These are phyloP conservation scores for Phialophora tarda DNA, from an alignment of 2,329 filamentous ascomycete genomes.

Conservation along the genomic window DNA sequence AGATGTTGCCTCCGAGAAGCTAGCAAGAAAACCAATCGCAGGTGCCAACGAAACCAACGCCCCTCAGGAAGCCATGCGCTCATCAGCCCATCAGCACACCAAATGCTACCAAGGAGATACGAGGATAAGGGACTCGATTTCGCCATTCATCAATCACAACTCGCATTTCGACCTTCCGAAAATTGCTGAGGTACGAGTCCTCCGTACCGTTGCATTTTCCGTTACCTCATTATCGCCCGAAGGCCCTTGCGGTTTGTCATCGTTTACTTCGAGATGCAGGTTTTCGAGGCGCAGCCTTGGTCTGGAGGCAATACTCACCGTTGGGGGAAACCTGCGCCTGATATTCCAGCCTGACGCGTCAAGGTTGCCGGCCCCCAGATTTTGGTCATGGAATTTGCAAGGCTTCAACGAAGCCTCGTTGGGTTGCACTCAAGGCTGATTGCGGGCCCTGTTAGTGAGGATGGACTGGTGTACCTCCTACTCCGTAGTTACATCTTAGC, in stretches of 20 bases:
- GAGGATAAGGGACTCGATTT: slow-evolving; percentile 11
- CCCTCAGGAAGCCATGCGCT: slow-evolving; percentile 19
- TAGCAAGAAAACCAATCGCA: slow-evolving; percentile 21
- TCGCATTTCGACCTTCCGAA: slow-evolving; percentile 6
- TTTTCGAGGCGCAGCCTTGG: background rate
- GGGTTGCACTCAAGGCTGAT: slow-evolving; percentile 21
- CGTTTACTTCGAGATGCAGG: background rate
- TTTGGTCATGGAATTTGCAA: slow-evolving; percentile 7
- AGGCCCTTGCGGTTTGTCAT: background rate
- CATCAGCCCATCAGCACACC: slow-evolving; percentile 28
- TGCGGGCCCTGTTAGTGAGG: slow-evolving; percentile 3
- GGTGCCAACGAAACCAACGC: slow-evolving; percentile 4
- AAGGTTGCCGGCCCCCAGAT: background rate
- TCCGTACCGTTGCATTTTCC: slow-evolving; percentile 11
- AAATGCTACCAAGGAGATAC: slow-evolving; percentile 17
- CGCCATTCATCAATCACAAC: slow-evolving; percentile 18
- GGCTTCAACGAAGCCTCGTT: slow-evolving; percentile 26
- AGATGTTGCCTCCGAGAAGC: slow-evolving; percentile 25
- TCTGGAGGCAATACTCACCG: background rate
- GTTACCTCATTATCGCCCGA: slow-evolving; percentile 8
- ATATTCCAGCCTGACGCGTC: slow-evolving; percentile 7
- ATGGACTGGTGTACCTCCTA: too few relatives aligned
- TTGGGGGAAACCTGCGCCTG: background rate
- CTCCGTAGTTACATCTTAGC: background rate
- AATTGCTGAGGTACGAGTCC: background rate